These are phyloP conservation scores for Vachellia collinsii DNA, from an alignment of 306 rosid genomes.

Conservation along the genomic window DNA sequence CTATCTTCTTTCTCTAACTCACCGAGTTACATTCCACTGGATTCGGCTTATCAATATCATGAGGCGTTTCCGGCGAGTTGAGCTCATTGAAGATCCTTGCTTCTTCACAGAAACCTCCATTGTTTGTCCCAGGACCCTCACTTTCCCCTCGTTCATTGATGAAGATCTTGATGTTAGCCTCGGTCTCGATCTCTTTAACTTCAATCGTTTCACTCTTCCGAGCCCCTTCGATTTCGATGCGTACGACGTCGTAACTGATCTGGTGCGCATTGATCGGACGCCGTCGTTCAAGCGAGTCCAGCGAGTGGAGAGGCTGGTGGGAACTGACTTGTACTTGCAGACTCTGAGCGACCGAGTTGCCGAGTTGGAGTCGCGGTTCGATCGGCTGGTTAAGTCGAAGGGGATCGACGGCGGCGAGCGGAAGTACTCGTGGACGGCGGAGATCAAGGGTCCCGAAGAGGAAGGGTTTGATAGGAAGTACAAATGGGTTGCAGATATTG, in stretches of 20 bases:
- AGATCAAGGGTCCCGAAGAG: slow-evolving; percentile 63
- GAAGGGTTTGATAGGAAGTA: slow-evolving; percentile 73
- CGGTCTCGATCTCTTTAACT: slow-evolving; percentile 38
- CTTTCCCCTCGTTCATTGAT: slow-evolving; percentile 60
- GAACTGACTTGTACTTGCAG: slow-evolving; percentile 48
- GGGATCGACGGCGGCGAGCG: slow-evolving; percentile 45
- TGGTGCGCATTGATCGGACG: slow-evolving; percentile 46
- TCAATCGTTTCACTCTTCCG: slow-evolving; percentile 18
- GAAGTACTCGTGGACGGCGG: slow-evolving; percentile 88
- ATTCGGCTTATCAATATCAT: slow-evolving; percentile 53
- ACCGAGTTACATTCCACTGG: slow-evolving; percentile 34
- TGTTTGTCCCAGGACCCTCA: slow-evolving; percentile 40
- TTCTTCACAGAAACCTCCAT: slow-evolving; percentile 57
- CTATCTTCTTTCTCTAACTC: too few relatives aligned
- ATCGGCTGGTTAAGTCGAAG: slow-evolving; percentile 49
- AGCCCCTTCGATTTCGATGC: slow-evolving; percentile 37
- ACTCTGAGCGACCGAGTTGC: slow-evolving; percentile 65
- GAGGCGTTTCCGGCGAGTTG: slow-evolving; percentile 63
- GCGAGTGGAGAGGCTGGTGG: slow-evolving; percentile 53
- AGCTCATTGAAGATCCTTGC: slow-evolving; percentile 59
- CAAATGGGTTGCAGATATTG: slow-evolving; percentile 72
- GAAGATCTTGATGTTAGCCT: slow-evolving; percentile 48
- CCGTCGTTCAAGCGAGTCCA: slow-evolving; percentile 53
- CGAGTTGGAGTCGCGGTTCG: slow-evolving; percentile 72
- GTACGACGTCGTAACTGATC: slow-evolving; percentile 58